Evolutionary conservation across 441 rosid genomes (phyloP), one percentile per base, ranked within the genome.

Genomic region (Rhodomyrtus psidioides): DNA sequence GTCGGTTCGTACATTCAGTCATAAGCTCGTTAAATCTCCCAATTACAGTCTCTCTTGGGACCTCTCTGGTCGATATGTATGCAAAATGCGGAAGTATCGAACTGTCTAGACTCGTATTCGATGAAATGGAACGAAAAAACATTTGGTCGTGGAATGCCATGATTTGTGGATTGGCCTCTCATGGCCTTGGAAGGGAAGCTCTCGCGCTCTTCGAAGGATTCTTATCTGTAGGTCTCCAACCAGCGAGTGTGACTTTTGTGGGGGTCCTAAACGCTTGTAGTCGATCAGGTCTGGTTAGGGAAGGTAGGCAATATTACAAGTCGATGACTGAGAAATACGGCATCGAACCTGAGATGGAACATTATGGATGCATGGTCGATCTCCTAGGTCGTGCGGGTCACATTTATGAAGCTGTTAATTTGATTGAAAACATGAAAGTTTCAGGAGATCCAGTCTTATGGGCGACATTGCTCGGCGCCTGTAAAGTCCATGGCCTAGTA

Each of bases 281-380:
- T 53, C 83, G 65, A 5, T 30, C 83, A 0, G 83, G 86, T 16
- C 51, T 75, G 7, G 70, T 85, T 0, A 51, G 30, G 12, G 83
- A 85, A 30, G 86, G 86, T 34, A 30, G 82, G 44, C 57, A 42
- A n/a, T 75, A 54, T 55, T 85, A 26, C 57, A 53, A 55, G 60
- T 49, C 39, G 54, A 74, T 85, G 86, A 85, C 13, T 8, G 62
- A 55, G 34, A 42, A 75, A 14, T 74, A 85, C 30, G 44, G 83
- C 13, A 74, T 84, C 3, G 42, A 85, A 24, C 83, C 83, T 7
- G 65, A 85, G 62, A 42, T 74, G 62, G 83, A 85, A 49, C 86
- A 85, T 75, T 75, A 85, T 74, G 86, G 83, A 14, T 85, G 86
- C 83, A 54, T 85, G 86, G 83, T 85, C 0, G 86, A 85, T 17